Evolutionary conservation across 176 grass and related monocot genomes (phyloP), one percentile per base, ranked within the genome.

Genomic region (Zizania latifolia): DNA sequence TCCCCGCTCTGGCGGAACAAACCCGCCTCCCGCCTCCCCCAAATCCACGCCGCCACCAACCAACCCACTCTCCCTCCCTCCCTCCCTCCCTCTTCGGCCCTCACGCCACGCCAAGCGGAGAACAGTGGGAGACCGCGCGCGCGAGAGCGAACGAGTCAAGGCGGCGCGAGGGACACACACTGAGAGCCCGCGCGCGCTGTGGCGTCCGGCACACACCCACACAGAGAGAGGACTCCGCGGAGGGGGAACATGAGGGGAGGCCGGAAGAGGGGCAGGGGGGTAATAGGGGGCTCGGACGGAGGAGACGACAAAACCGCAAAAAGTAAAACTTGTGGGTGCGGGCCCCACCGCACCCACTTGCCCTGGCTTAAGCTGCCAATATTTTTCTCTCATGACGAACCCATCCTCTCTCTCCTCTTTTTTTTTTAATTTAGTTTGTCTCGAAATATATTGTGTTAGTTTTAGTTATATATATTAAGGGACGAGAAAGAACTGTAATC

Each of bases 291-390:
- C n/a, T n/a, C n/a, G 78, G 87, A 90, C 75, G 75, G 74, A 82
- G 83, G 92, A 96, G 83, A 92, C 86, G 89, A 92, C 89, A 92
- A 96, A 89, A 81, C 74, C 73, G 86, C 83, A 72, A 89, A 90
- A 89, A 89, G 76, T 86, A 90, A 92, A 91, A 78, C 88, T 78
- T 62, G 68, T 37, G 13, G 40, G 13, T 10, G 23, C 33, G 85
- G 85, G 82, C 0, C 89, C 92, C 80, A 56, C 67, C 0, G 6
- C 29, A 58, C 64, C 48, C 71, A 16, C 43, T 76, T 69, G 39
- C 33, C 33, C 16, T 19, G 3, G 32, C 84, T 38, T 38, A 34
- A 53, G 62, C 69, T 64, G 78, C 78, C 71, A 36, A 57, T 65
- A 30, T 58, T 57, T 81, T 45, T 39, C 2, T 51, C n/a, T 2